Evolutionary conservation across 2,329 filamentous ascomycete species (phyloP), one percentile per base, ranked within the genome.

Genomic region (Epichloe baconii): DNA sequence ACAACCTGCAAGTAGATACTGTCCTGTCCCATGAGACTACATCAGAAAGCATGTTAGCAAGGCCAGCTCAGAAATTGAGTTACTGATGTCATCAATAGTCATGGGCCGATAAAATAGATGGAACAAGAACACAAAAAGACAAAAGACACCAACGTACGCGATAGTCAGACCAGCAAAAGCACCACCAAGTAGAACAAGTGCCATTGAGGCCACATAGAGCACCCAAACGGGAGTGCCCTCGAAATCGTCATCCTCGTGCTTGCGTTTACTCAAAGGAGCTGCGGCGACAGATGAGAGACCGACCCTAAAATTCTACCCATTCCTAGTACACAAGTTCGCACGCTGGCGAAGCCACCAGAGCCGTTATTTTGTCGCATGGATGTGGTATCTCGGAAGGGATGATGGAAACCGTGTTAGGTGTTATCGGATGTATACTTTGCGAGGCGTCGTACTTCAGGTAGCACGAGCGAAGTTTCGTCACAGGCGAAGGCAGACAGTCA

Each of bases 1-100:
- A 98, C 85, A 57, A 98, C 93, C 69, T 96, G 93, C 15, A 98
- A 79, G 67, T 98, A 96, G 61, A 97, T 94, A 67, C 94, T 90
- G 71, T 98, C 93, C 71, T 89, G 80, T 50, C 78, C 78, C 78
- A 82, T 81, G 52, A 81, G 65, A 8, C 74, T 77, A 49, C 12
- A 26, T 37, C 21, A 31, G 52, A 26, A n/a, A n/a, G 31, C 14
- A 17, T 42, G 43, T 54, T 43, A 54, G 50, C 35, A 36, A 26
- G 38, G 19, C 15, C 14, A 37, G 2, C 23, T 53, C n/a, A 35
- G 2, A 19, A 3, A 23, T 17, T 4, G 10, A 19, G 10, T 34
- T 12, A 21, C 41, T 4, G 10, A 40, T 10, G n/a, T 34, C 21
- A 36, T 31, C 17, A 41, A 31, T 21, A 3, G 31, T 21, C 19